Evolutionary conservation across 257 asterid genomes (phyloP).

Genomic region (Euphrasia confusa): DNA sequence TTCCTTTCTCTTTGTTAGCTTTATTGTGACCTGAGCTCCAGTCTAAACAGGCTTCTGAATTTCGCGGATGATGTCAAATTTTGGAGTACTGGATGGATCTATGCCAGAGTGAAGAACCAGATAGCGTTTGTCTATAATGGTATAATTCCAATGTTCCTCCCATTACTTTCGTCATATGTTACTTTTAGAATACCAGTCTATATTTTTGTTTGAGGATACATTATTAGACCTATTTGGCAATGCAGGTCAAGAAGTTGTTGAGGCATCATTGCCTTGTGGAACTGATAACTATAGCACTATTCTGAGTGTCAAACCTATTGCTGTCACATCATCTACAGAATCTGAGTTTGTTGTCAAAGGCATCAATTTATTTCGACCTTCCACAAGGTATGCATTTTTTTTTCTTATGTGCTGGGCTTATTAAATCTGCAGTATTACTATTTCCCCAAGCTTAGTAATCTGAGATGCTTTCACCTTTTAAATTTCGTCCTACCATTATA

Average conservation of each 20-base stretch:
- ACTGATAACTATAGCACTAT: constrained; percentile 41
- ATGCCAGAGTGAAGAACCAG: constrained; percentile 49
- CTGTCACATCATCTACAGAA: constrained; percentile 50
- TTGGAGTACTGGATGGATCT: constrained; percentile 78
- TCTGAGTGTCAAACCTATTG: constrained; percentile 59
- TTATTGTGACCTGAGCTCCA: constrained; percentile 44
- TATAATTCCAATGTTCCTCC: constrained; percentile 24
- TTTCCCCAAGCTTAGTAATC: constrained; percentile 13
- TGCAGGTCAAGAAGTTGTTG: constrained; percentile 61
- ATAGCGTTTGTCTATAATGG: constrained; percentile 62
- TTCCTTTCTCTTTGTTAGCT: constrained; percentile 36
- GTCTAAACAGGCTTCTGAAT: constrained; percentile 59
- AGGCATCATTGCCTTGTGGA: constrained; percentile 42
- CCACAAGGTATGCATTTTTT: constrained; percentile 47
- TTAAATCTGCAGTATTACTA: not conserved
- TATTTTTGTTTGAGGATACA: constrained; percentile 15
- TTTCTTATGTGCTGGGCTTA: constrained; percentile 2
- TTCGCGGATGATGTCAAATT: constrained; percentile 44
- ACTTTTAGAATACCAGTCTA: constrained; percentile 6
- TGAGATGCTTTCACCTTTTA: not conserved
- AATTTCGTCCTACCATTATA: too few relatives aligned
- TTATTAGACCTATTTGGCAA: constrained; percentile 8
- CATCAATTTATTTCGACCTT: constrained; percentile 45
- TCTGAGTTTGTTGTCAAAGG: constrained; percentile 64
- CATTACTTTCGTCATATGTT: not conserved